Base-by-base conservation (phyloP, 2,329 filamentous ascomycete species). In the Gnomoniopsis sp. region DNA sequence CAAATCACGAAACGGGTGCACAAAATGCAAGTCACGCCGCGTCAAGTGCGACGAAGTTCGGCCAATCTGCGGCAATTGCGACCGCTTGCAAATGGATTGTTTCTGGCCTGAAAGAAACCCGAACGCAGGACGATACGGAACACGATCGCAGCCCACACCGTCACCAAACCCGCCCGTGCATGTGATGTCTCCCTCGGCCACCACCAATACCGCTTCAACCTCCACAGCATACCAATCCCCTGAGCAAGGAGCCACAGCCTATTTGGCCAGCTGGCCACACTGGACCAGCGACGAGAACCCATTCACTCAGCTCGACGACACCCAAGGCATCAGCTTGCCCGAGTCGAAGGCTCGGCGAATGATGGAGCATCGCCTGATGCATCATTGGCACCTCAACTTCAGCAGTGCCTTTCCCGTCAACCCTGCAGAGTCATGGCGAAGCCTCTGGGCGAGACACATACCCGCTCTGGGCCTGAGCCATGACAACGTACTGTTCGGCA, bases 1-100 rank as follows among this genome's bases (percentile, higher is more conserved):
- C 50, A 71, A 71, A 54, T 70, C 68, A 12, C 67, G 69, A 43
- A 68, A 70, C 21, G 69, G 69, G 3, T 71, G 69, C 55, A 56
- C 60, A 11, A 68, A 65, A 17, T 71, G 69, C 60, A 71, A 71
- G 48, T 53, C 56, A 1, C 65, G 69, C 3, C 67, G 69, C 1
- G 69, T 70, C 33, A 70, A 69, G 57, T 69, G 68, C 49, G 66
- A 69, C 53, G 68, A 69, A 49, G 38, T 49, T 3, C 59, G 59
- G 15, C 68, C 68, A 0, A 21, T 64, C 2, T 70, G 68, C 33
- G 60, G 62, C 12, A 69, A 67, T 53, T 69, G 68, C 52, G 43
- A 23, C 3, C 67, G 67, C 14, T 60, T 68, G n/a, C 55, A 56
- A 15, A 56, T 68, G 12, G 58, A 59, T 6, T 68, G 67, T 30